These are phyloP conservation scores for Cutaneotrichosporon curvatum DNA, from an alignment of 1,284 basidiomycete species.

Conservation along the genomic window DNA sequence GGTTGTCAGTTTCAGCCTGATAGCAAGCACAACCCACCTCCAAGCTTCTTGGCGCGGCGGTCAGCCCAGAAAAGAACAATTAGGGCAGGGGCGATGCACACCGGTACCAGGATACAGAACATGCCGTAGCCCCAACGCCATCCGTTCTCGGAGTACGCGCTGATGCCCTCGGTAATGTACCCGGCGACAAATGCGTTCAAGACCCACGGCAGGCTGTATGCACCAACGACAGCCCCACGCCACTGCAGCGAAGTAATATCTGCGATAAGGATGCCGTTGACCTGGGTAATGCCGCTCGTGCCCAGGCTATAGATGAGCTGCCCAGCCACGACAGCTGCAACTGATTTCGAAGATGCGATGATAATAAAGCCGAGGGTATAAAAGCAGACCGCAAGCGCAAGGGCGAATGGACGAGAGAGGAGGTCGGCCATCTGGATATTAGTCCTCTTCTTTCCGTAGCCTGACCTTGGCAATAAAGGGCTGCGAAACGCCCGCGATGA, in stretches of 20 bases:
- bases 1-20: no score
- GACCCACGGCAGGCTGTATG: conserved; percentile 61
- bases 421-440: conserved; percentile 21
- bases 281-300: conserved; percentile 16
- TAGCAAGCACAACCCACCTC: no score
- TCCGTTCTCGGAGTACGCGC: conserved; percentile 41
- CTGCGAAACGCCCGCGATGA: conserved; percentile 37
- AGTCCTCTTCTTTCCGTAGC: not conserved
- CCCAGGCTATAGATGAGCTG: conserved; percentile 20
- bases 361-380: conserved; percentile 36
- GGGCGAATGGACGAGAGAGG: conserved; percentile 24
- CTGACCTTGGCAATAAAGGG: conserved; percentile 43
- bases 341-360: conserved; percentile 21
- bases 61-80: conserved; percentile 43
- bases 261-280: conserved; percentile 45
- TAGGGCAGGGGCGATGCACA: conserved; percentile 50
- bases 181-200: conserved; percentile 38
- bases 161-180: conserved; percentile 57
- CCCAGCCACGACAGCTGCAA: conserved; percentile 15
- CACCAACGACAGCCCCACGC: conserved; percentile 65
- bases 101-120: conserved; percentile 45
- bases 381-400: conserved; percentile 26
- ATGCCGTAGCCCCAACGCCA: conserved; percentile 63
- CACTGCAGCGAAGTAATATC: conserved; percentile 71
- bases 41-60: conserved; percentile 36